A percentile compares a stretch with the other conserved stretches of the same genome.
phyloP scores from a whole-genome alignment of 768 basidiomycete genomes.

The Termitomyces sp. region DNA sequence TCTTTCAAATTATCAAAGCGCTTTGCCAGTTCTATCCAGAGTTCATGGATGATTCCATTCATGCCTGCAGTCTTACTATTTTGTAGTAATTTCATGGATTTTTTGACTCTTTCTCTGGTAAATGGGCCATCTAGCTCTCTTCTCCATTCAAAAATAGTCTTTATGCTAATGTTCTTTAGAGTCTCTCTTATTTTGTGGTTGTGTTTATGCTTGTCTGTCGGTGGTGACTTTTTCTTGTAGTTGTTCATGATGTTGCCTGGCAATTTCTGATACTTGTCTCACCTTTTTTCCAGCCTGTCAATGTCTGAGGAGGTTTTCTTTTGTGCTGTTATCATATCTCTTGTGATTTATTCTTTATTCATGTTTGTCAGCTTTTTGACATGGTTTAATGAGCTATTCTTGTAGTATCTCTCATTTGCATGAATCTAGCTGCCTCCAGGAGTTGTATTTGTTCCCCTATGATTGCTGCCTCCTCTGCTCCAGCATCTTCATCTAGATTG shows the following conservation, averaged over 20 bases:
- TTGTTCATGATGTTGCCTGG: conserved; percentile 19
- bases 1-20: neutral
- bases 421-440: too few species aligned
- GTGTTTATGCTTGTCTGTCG: too few species aligned
- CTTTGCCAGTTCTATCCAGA: conserved; percentile 10
- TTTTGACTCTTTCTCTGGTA: neutral
- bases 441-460: too few species aligned
- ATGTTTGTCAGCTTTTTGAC: conserved; percentile 13
- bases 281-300: neutral
- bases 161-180: too few species aligned
- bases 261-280: conserved; percentile 25
- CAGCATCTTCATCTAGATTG: too few species aligned
- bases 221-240: conserved; percentile 16
- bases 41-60: conserved; percentile 21
- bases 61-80: conserved; percentile 17
- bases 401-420: neutral
- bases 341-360: conserved; percentile 3
- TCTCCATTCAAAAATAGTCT: too few species aligned
- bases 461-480: too few species aligned
- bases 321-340: conserved; percentile 15
- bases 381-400: conserved; percentile 2
- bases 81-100: conserved; percentile 8
- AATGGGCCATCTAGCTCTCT: conserved; percentile 3
- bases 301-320: neutral
- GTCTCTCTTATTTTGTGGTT: too few species aligned